These are phyloP conservation scores for Jaenimonas drosophilae DNA, from an alignment of 208 protist genomes.

Conservation along the genomic window DNA sequence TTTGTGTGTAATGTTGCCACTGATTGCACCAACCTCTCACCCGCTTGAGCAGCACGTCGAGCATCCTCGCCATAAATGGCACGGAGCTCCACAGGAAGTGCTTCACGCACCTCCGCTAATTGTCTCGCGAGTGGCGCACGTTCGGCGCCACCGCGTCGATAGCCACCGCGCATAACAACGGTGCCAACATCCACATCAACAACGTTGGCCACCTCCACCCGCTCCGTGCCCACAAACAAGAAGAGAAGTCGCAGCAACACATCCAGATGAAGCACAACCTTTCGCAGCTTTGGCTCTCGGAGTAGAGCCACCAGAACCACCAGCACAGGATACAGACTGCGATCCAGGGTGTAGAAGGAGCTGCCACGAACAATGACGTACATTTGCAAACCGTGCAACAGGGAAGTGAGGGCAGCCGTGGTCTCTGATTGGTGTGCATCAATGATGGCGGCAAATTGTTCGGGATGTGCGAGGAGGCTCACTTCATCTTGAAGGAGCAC, in stretches of 20 bases:
- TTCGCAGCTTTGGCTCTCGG: conserved; percentile 17
- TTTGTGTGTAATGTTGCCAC: no score
- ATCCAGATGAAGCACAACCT: conserved; percentile 36
- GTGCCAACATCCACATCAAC: conserved; percentile 44
- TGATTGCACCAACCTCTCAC: no score
- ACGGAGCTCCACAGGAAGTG: no score
- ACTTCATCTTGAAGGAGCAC: conserved; percentile 30
- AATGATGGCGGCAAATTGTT: conserved; percentile 24
- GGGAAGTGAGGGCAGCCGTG: no score
- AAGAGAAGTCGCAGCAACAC: conserved; percentile 57
- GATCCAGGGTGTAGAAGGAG: conserved; percentile 32
- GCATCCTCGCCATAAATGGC: no score
- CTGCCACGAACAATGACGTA: conserved; percentile 5
- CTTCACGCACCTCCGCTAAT: no score
- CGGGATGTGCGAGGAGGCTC: conserved; percentile 26
- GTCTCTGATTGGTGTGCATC: no score
- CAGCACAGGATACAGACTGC: conserved; percentile 24
- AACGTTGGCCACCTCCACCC: conserved; percentile 40
- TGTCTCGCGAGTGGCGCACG: no score
- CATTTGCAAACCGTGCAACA: not conserved
- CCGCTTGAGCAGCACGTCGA: no score
- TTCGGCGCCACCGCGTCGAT: not conserved
- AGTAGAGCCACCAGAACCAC: conserved; percentile 50
- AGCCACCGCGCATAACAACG: conserved; percentile 9
- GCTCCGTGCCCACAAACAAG: conserved; percentile 64